Percentiles rank a stretch among this genome's conserved stretches.
Evolutionary conservation across 2,329 filamentous ascomycete species (phyloP).

Genomic region (Pseudogymnoascus sp.): DNA sequence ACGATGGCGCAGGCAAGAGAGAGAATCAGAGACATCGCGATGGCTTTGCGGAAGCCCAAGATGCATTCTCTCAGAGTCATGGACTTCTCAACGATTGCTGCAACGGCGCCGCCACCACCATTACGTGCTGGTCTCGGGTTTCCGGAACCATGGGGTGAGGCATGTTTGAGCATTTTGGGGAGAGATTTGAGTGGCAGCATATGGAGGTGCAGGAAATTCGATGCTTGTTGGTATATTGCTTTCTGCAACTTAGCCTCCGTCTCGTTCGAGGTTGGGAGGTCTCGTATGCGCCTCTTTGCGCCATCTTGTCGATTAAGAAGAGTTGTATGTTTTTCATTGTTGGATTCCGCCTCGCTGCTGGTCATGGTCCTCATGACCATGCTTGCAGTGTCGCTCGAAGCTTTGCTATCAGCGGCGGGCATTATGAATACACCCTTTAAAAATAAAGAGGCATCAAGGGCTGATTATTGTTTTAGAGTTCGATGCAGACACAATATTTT

Average conservation of each 20-base stretch:
- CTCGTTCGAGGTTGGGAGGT: slow-evolving; percentile 55
- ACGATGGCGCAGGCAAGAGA: slow-evolving; percentile 84
- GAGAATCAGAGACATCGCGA: slow-evolving; percentile 72
- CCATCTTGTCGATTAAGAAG: background rate
- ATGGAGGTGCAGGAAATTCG: slow-evolving; percentile 62
- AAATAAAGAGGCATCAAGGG: background rate
- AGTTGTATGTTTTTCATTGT: background rate
- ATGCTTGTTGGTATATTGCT: slow-evolving; percentile 61
- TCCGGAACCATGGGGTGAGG: slow-evolving; percentile 43
- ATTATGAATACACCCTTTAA: slow-evolving; percentile 1
- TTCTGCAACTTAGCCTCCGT: slow-evolving; percentile 60
- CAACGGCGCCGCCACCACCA: slow-evolving; percentile 35
- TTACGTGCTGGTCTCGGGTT: slow-evolving; percentile 16
- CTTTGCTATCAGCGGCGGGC: background rate
- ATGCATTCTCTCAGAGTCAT: slow-evolving; percentile 50
- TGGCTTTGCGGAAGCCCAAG: slow-evolving; percentile 74
- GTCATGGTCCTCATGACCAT: background rate
- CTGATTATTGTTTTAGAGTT: background rate
- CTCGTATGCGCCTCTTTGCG: slow-evolving; percentile 47
- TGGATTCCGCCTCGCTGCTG: background rate
- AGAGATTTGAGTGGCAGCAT: slow-evolving; percentile 65
- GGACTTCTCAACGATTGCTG: background rate
- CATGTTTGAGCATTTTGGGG: slow-evolving; percentile 54
- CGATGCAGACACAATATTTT: background rate
- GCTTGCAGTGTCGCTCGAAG: background rate